A percentile compares a stretch with the other conserved stretches of the same genome.
These are phyloP conservation scores for Cladobotryum protrusum DNA, from an alignment of 2,329 filamentous ascomycete genomes.

Conservation along the genomic window DNA sequence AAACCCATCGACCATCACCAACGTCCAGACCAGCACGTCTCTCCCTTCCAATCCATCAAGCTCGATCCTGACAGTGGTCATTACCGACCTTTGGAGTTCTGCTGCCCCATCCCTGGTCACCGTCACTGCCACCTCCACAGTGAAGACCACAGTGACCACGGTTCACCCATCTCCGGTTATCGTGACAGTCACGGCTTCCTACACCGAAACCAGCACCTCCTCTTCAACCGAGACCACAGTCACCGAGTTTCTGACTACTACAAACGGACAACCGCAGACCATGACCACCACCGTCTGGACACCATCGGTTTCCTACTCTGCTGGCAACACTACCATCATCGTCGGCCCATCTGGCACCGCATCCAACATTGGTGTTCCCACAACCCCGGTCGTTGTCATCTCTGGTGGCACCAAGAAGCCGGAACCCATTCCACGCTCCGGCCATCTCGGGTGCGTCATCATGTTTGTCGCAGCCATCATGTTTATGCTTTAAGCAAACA, in stretches of 20 bases:
- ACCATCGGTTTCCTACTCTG: slow-evolving; percentile 21
- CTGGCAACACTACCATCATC: slow-evolving; percentile 24
- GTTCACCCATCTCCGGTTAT: slow-evolving; percentile 16
- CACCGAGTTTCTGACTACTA: slow-evolving; percentile 28
- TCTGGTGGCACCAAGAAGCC: slow-evolving; percentile 29
- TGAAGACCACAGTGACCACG: slow-evolving; percentile 21
- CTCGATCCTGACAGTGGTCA: slow-evolving; percentile 21
- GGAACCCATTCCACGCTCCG: slow-evolving; percentile 24
- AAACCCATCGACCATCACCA: slow-evolving; percentile 26
- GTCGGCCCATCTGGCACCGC: slow-evolving; percentile 21
- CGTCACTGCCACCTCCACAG: slow-evolving; percentile 21
- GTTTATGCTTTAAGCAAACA: slow-evolving; percentile 25
- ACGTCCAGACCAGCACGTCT: slow-evolving; percentile 20
- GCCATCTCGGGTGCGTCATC: slow-evolving; percentile 29
- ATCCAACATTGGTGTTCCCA: slow-evolving; percentile 15
- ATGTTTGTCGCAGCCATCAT: slow-evolving; percentile 31
- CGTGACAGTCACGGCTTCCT: slow-evolving; percentile 20
- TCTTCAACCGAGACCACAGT: slow-evolving; percentile 20
- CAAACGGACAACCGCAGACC: slow-evolving; percentile 20
- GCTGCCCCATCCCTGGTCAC: slow-evolving; percentile 14
- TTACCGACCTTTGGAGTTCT: slow-evolving; percentile 25
- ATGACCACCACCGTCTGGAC: slow-evolving; percentile 29
- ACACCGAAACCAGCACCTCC: slow-evolving; percentile 3
- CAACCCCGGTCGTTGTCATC: slow-evolving; percentile 21
- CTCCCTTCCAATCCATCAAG: slow-evolving; percentile 14